Percentiles rank a stretch among this genome's conserved stretches.
phyloP scores from a whole-genome alignment of 2,329 filamentous ascomycete species.

The Didymella keratinophila region DNA sequence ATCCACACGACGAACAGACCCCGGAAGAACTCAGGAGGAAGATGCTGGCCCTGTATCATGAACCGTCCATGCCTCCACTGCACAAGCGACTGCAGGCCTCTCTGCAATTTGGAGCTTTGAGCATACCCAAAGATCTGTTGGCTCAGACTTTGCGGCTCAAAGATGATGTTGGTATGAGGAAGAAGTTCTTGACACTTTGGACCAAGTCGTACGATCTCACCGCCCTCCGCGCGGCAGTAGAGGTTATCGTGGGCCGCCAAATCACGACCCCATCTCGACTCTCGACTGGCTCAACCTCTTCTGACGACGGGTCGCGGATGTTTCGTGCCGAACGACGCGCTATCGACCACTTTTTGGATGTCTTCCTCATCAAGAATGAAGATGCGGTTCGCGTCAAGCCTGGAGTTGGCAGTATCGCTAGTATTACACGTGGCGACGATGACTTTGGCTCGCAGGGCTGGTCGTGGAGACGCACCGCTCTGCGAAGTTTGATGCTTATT shows the following conservation, averaged over 20 bases:
- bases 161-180: conserved; percentile 66
- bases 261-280: conserved; percentile 50
- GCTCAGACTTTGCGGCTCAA: conserved; percentile 57
- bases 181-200: conserved; percentile 66
- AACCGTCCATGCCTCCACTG: conserved; percentile 58
- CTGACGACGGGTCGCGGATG: conserved; percentile 46
- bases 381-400: conserved; percentile 57
- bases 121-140: conserved; percentile 62
- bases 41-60: conserved; percentile 64
- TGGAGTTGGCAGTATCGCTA: conserved; percentile 50
- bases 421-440: conserved; percentile 48
- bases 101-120: conserved; percentile 64
- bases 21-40: conserved; percentile 54
- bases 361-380: conserved; percentile 66
- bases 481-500: conserved; percentile 67
- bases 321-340: conserved; percentile 52
- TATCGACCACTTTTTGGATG: conserved; percentile 62
- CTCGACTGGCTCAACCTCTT: conserved; percentile 47
- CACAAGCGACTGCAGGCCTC: conserved; percentile 67
- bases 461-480: conserved; percentile 63
- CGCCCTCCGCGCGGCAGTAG: conserved; percentile 61
- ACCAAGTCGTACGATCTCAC: conserved; percentile 64
- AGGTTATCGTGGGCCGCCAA: conserved; percentile 66
- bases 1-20: conserved; percentile 39
- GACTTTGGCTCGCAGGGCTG: conserved; percentile 55